phyloP scores from a whole-genome alignment of 2,329 filamentous ascomycete genomes.

The Knufia petricola region DNA sequence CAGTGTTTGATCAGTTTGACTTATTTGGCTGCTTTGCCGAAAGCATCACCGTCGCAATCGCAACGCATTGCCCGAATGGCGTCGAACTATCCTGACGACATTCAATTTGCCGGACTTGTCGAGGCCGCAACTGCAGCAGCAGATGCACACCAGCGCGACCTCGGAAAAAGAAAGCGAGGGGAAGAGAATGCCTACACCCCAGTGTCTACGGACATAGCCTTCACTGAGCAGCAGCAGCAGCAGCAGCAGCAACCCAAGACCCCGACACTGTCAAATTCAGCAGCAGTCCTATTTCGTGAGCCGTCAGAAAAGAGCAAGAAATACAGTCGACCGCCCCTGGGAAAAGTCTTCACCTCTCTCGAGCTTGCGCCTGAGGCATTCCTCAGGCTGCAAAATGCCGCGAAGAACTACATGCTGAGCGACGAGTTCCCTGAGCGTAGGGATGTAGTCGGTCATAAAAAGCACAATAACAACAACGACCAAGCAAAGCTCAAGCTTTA shows the following conservation, averaged over 20 bases:
- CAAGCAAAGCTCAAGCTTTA: slow-evolving; percentile 48
- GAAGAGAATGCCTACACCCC: slow-evolving; percentile 27
- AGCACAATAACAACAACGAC: slow-evolving; percentile 46
- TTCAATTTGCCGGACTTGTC: slow-evolving; percentile 37
- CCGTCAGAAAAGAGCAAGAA: slow-evolving; percentile 42
- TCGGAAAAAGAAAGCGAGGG: slow-evolving; percentile 32
- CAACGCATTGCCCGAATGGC: neutral
- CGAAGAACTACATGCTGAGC: slow-evolving; percentile 50
- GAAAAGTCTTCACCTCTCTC: slow-evolving; percentile 47
- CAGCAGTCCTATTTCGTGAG: slow-evolving; percentile 44
- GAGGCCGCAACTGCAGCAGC: slow-evolving; percentile 39
- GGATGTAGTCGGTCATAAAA: slow-evolving; percentile 45
- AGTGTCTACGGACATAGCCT: slow-evolving; percentile 26
- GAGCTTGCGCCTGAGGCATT: slow-evolving; percentile 49
- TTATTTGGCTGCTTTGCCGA: slow-evolving; percentile 2
- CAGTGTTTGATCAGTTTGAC: slow-evolving; percentile 5
- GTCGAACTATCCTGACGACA: slow-evolving; percentile 25
- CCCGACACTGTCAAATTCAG: slow-evolving; percentile 42
- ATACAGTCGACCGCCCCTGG: slow-evolving; percentile 49
- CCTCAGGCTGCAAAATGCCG: slow-evolving; percentile 45
- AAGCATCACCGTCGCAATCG: neutral
- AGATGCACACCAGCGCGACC: slow-evolving; percentile 22
- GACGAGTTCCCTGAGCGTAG: slow-evolving; percentile 45
- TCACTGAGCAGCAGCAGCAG: slow-evolving; percentile 8
- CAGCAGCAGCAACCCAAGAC: slow-evolving; percentile 9